Evolutionary conservation across 768 basidiomycete genomes (phyloP).

Genomic region (Plicaturopsis crispa): DNA sequence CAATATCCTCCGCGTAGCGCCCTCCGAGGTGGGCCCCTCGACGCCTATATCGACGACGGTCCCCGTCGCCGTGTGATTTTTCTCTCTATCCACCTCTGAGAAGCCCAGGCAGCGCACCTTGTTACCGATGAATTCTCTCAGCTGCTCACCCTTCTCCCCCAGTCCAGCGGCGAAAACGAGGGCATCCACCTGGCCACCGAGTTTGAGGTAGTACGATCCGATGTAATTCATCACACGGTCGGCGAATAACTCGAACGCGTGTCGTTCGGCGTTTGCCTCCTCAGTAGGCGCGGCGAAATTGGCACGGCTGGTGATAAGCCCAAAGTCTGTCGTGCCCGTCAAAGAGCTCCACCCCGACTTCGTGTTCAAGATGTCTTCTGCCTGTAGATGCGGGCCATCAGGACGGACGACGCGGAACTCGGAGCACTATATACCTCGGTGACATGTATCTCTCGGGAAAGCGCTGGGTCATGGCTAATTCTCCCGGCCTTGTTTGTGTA

Average conservation of each 20-base stretch:
- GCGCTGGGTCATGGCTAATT: conserved; percentile 46
- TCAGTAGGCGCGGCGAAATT: conserved; percentile 15
- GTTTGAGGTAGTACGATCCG: conserved; percentile 70
- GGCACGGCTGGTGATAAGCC: conserved; percentile 46
- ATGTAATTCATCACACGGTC: conserved; percentile 70
- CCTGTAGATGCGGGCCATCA: no score
- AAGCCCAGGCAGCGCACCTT: conserved; percentile 59
- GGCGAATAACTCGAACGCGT: conserved; percentile 75
- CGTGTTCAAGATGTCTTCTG: conserved; percentile 69
- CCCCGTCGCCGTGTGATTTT: conserved; percentile 32
- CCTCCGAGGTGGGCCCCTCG: not conserved
- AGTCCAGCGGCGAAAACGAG: conserved; percentile 86
- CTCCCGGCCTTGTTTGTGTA: conserved; percentile 47
- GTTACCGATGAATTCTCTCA: conserved; percentile 52
- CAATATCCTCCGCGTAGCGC: conserved; percentile 29
- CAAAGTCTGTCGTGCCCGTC: conserved; percentile 79
- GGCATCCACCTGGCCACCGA: conserved; percentile 62
- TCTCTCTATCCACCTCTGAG: conserved; percentile 34
- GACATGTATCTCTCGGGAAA: conserved; percentile 41
- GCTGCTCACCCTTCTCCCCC: conserved; percentile 62
- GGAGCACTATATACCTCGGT: conserved; percentile 31
- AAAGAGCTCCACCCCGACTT: conserved; percentile 74
- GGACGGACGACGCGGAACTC: not conserved
- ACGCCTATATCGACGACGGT: conserved; percentile 40
- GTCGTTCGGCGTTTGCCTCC: conserved; percentile 28